Base-by-base conservation (phyloP, 2,329 filamentous ascomycete species). In the Colletotrichum lini region DNA sequence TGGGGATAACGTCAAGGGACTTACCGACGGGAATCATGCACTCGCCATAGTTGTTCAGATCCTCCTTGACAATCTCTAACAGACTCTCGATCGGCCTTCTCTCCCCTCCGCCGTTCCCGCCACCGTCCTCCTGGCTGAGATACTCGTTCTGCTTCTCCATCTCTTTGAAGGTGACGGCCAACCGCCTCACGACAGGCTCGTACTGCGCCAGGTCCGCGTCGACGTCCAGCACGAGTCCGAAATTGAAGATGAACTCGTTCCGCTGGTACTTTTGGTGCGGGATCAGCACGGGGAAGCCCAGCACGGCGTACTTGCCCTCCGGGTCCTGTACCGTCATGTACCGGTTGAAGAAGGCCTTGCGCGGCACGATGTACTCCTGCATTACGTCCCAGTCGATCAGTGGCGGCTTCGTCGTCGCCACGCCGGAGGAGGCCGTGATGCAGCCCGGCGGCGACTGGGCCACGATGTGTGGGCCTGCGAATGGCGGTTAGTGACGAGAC, bases 171-270 rank as follows among this genome's bases (percentile, higher is more conserved):
- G 96, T 90, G 73, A 92, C 88, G 2, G 96, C 96, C 61, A 98
- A 86, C 77, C 97, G 94, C 74, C 93, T 87, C 65, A 98, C 94
- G 42, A 98, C 93, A 74, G 91, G 92, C 81, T 95, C 94, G 80
- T 94, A 97, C 44, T 92, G 92, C 59, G 89, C 89, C 79, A 93
- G 93, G 78, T 97, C 93, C 65, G 85, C 84, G 62, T 87, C 85
- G 57, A 82, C 82, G 61, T 93, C 89, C 60, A 98, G 86, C 38
- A 98, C 92, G 54, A 98, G 86, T 70, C 94, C 95, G 79, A 98
- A 98, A 82, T 98, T 98, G 89, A 98, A 99, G 79, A 98, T 98
- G 85, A 98, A 98, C 81, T 97, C 94, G 82, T 98, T 98, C 70
- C 96, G 92, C 78, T 93, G 90, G 79, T 98, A 98, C 75, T 92